phyloP scores from a whole-genome alignment of 768 basidiomycete genomes.

The Holtermannia corniformis region DNA sequence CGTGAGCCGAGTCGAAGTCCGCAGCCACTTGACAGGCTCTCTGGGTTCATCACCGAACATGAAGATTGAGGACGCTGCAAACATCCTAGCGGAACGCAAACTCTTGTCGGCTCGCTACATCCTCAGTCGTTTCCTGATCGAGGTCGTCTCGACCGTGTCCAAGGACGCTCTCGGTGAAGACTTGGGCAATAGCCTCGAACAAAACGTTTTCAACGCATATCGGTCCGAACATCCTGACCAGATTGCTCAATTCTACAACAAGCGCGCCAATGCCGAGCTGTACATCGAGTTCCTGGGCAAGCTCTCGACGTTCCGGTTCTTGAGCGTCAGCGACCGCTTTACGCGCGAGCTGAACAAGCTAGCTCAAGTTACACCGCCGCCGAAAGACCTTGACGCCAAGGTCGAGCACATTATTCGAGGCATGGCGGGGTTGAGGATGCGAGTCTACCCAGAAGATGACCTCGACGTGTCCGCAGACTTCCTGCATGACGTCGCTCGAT shows the following conservation, averaged over 20 bases:
- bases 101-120: slow-evolving; percentile 65
- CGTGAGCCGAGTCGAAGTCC: slow-evolving; percentile 33
- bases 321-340: slow-evolving; percentile 88
- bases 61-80: slow-evolving; percentile 34
- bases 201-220: slow-evolving; percentile 74
- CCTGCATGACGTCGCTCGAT: slow-evolving; percentile 68
- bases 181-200: slow-evolving; percentile 71
- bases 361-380: slow-evolving; percentile 56
- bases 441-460: slow-evolving; percentile 86
- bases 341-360: slow-evolving; percentile 67
- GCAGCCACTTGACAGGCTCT: slow-evolving; percentile 29
- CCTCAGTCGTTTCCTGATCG: slow-evolving; percentile 76
- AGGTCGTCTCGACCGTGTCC: slow-evolving; percentile 59
- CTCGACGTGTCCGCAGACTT: slow-evolving; percentile 93
- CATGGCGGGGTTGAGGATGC: slow-evolving; percentile 70
- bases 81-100: slow-evolving; percentile 33
- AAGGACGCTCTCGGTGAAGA: slow-evolving; percentile 70
- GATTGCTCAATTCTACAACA: slow-evolving; percentile 59
- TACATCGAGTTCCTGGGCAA: slow-evolving; percentile 77
- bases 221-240: slow-evolving; percentile 42
- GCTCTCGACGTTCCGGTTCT: slow-evolving; percentile 66
- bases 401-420: slow-evolving; percentile 79
- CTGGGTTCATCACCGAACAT: slow-evolving; percentile 12
- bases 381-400: slow-evolving; percentile 69
- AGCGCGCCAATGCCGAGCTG: slow-evolving; percentile 68